Evolutionary conservation across 2,329 filamentous ascomycete species (phyloP), one percentile per base, ranked within the genome.

Genomic region (Colletotrichum tabaci): DNA sequence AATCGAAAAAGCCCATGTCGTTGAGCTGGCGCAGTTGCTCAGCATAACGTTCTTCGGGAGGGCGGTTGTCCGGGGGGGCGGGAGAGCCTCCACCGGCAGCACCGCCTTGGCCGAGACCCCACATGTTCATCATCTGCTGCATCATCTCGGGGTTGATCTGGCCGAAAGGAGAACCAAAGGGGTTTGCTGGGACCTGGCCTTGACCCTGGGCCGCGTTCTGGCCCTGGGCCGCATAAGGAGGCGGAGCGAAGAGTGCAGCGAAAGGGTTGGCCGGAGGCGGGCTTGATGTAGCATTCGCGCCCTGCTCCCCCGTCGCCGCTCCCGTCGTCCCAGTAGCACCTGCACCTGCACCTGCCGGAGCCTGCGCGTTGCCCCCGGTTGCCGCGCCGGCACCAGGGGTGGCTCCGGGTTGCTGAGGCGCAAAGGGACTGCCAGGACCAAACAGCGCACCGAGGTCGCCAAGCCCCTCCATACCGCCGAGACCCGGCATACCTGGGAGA

Each of bases 1-100:
- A 99, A 79, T 99, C 95, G 80, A 91, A 98, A 84, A 99, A 99
- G 3, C 96, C 96, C 96, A 99, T 99, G 75, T 98, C 96, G 81
- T 99, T 99, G 74, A 99, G 85, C 83, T 98, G 95, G 72, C 94
- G 88, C 61, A 99, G 86, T 83, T 99, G 96, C 42, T 94, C 91
- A 3, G 93, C 95, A 77, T 98, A 99, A 71, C 94, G 87, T 82
- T 98, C 96, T 85, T 99, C 96, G 0, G 96, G 96, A 5, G 96
- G 95, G 73, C 96, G 89, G 78, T 88, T 97, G 82, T 99, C 96
- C 3, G 88, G 82, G 6, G 94, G 93, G 21, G 89, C 83, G 2
- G 88, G 80, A 23, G 80, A 81, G 3, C 79, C 77, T 50, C 79
- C 82, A 50, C 77, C 78, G 42, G 77, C 76, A n/a, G 77, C 77